phyloP scores from a whole-genome alignment of 73 alveolate genomes.

The Uronychia binucleata region DNA sequence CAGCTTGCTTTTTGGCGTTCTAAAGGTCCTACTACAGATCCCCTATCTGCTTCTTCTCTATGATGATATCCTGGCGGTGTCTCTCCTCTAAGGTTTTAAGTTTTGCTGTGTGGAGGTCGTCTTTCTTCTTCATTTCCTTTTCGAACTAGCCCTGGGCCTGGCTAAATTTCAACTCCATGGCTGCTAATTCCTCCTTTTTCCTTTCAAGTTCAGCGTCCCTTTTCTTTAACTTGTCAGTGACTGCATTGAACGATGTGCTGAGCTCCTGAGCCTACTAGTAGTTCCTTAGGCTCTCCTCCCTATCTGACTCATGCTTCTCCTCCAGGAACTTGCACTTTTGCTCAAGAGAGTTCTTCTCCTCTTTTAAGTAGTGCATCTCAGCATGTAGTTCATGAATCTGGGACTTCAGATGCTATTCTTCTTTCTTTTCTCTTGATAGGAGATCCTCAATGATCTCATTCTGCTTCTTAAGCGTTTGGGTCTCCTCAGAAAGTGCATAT shows the following conservation, averaged over 20 bases:
- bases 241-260: not conserved
- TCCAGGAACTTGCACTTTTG: not conserved
- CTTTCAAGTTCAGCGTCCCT: not conserved
- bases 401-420: not conserved
- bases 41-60: not conserved
- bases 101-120: not conserved
- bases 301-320: not conserved
- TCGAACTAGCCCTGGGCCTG: too few species aligned
- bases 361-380: not conserved
- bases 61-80: not conserved
- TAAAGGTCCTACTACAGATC: not conserved
- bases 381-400: not conserved
- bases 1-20: not conserved
- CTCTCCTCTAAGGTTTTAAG: not conserved
- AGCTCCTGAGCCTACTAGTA: not conserved
- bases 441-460: not conserved
- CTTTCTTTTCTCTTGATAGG: not conserved
- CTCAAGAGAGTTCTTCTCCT: not conserved
- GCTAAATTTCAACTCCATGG: not conserved
- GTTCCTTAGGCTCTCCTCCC: not conserved
- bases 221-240: too few species aligned
- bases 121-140: not conserved
- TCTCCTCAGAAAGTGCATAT: not conserved
- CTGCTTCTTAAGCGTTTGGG: not conserved
- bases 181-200: not conserved